Evolutionary conservation across 2,329 filamentous ascomycete genomes (phyloP), one percentile per base, ranked within the genome.

Genomic region (Aotearoamyces nothofagi): DNA sequence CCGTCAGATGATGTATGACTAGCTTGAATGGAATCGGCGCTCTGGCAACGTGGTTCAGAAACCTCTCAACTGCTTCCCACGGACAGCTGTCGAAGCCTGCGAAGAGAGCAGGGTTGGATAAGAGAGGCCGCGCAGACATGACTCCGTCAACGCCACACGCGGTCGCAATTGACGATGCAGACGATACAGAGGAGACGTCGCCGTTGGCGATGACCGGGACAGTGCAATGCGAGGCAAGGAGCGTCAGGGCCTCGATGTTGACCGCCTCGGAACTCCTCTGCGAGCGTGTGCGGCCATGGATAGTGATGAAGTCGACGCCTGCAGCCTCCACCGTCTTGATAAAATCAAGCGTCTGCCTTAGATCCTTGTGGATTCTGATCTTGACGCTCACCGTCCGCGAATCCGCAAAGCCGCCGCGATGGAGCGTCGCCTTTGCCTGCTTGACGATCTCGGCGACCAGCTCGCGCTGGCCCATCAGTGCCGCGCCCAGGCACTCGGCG

Each of bases 171-270:
- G 46, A 33, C 3, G 34, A 24, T 0, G 36, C 39, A 30, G 39
- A 33, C 0, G 26, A 15, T 2, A 75, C 54, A 16, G 69, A 62
- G 39, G 77, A 78, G 12, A 78, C 65, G 40, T 80, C 75, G 10
- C 76, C 75, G n/a, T 76, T 79, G 3, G 75, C 63, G 5, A 80
- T 54, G 20, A 78, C 60, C 0, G 74, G 76, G 0, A 79, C 57
- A 3, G n/a, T 53, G 56, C 27, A 56, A 44, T 27, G 65, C 52
- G 44, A 66, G 64, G 35, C 28, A 2, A 50, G 23, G 1, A 43
- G 10, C 27, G 61, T 58, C 7, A 80, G 65, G 0, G 73, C 67
- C 22, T 70, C 69, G 20, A 70, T 55, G 43, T 68, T 60, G 32
- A 78, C 75, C 5, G 72, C 69, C 1, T 58, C 57, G 15, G 60